A percentile compares a stretch with the other conserved stretches of the same genome.
These are phyloP conservation scores for Aspergillus steynii DNA, from an alignment of 495 filamentous ascomycete genomes.

Conservation along the genomic window DNA sequence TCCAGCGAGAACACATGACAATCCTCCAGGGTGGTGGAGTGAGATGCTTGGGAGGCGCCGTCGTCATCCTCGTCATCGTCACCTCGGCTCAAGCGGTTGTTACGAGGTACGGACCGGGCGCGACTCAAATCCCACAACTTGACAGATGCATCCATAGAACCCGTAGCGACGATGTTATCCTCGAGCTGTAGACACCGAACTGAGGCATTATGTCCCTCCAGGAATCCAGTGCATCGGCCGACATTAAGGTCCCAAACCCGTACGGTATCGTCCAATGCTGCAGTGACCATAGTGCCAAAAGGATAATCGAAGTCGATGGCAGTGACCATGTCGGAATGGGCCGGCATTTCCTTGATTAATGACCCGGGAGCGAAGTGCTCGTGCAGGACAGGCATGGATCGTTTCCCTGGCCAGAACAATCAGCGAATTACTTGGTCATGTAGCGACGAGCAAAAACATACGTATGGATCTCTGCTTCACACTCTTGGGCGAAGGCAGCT, in stretches of 20 bases:
- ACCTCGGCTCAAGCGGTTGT: slow-evolving; percentile 63
- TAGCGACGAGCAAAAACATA: slow-evolving; percentile 14
- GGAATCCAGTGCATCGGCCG: slow-evolving; percentile 82
- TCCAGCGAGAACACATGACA: slow-evolving; percentile 84
- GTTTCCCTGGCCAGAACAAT: slow-evolving; percentile 47
- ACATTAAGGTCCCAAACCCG: slow-evolving; percentile 95
- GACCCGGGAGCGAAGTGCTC: slow-evolving; percentile 93
- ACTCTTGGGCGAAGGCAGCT: slow-evolving; percentile 68
- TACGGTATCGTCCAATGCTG: slow-evolving; percentile 94
- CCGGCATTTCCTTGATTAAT: slow-evolving; percentile 80
- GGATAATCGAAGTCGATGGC: slow-evolving; percentile 94
- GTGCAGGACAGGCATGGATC: slow-evolving; percentile 92
- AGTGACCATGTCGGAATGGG: slow-evolving; percentile 87
- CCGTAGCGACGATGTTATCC: slow-evolving; percentile 93
- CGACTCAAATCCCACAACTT: slow-evolving; percentile 87
- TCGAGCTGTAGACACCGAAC: slow-evolving; percentile 92
- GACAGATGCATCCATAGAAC: slow-evolving; percentile 94
- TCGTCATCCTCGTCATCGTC: slow-evolving; percentile 62
- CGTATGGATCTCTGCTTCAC: slow-evolving; percentile 66
- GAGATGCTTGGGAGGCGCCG: slow-evolving; percentile 53
- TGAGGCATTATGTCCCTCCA: slow-evolving; percentile 94
- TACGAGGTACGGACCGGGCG: slow-evolving; percentile 58
- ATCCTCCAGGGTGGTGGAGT: slow-evolving; percentile 75
- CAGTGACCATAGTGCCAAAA: slow-evolving; percentile 93
- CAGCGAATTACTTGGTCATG: background rate